Base-by-base conservation (phyloP, 805 yeast genomes). In the Candida vartiovaarae region DNA sequence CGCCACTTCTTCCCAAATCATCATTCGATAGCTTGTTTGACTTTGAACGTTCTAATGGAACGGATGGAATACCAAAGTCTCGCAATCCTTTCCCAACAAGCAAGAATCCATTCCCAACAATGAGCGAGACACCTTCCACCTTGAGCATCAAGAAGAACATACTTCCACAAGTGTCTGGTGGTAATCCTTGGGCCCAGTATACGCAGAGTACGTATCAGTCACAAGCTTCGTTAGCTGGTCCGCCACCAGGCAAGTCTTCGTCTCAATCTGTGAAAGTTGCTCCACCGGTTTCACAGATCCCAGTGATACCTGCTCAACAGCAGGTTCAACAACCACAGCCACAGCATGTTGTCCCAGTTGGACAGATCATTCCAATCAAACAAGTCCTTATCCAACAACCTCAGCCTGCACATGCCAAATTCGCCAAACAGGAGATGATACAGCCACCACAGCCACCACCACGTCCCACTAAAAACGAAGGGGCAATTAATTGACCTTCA, bases 71-170 rank as follows among this genome's bases (percentile, higher is more conserved):
- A 10, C 6, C 29, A 24, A 34, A 25, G 25, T 36, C 39, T 5
- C 49, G 53, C n/a, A 56, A 53, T 32, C 58, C 59, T 25, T 51
- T 53, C 42, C 53, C 55, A 30, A 42, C 46, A 5, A 42, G 47
- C 5, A 53, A 46, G 34, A 51, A 51, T 28, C 54, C 56, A 40
- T 53, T 52, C 38, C 52, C 55, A 10, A 34, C 50, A 3, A 32
- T 42, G 27, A 15, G 46, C 5, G 29, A 34, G 7, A 32, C 45
- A 11, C 29, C 24, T 40, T 3, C 30, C 30, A 33, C 44, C 8
- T 26, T 43, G n/a, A 48, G 47, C 6, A 42, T 41, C 5, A 42
- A 46, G 35, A 44, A 42, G 3, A 35, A 28, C 1, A 29, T 52
- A 3, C 26, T 34, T 27, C 48, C 55, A 6, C 52, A 54, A 31